Evolutionary conservation across 768 basidiomycete species (phyloP).

Genomic region (Lyophyllum semitale): DNA sequence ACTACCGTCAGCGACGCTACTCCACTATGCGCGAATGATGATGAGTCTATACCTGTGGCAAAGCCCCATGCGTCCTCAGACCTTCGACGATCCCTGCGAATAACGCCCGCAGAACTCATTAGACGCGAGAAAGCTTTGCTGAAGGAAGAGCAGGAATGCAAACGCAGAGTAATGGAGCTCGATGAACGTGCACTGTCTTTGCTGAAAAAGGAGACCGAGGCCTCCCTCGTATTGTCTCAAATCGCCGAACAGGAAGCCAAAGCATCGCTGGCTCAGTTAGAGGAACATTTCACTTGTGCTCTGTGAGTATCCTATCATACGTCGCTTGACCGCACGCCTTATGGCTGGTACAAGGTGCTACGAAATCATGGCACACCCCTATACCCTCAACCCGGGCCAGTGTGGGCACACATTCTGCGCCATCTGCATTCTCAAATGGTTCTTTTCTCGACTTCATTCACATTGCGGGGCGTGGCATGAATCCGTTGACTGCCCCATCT

Average conservation of each 20-base stretch:
- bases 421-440: slow-evolving; percentile 67
- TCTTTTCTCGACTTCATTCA: slow-evolving; percentile 65
- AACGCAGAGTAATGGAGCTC: slow-evolving; percentile 34
- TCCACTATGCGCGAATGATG: slow-evolving; percentile 8
- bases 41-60: neutral
- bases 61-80: slow-evolving; percentile 22
- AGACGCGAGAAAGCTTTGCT: slow-evolving; percentile 37
- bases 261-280: slow-evolving; percentile 50
- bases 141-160: slow-evolving; percentile 41
- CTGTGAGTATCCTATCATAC: slow-evolving; percentile 43
- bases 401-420: slow-evolving; percentile 76
- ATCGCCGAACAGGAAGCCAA: slow-evolving; percentile 43
- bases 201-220: slow-evolving; percentile 43
- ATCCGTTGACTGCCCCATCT: slow-evolving; percentile 67
- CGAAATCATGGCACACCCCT: slow-evolving; percentile 66
- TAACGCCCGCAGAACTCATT: slow-evolving; percentile 39
- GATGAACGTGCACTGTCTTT: slow-evolving; percentile 41
- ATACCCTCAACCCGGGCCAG: slow-evolving; percentile 49
- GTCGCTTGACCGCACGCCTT: neutral
- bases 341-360: slow-evolving; percentile 48
- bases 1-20: neutral
- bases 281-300: slow-evolving; percentile 67
- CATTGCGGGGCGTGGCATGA: slow-evolving; percentile 71
- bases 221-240: slow-evolving; percentile 39
- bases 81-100: slow-evolving; percentile 39